Evolutionary conservation across 306 rosid species (phyloP), one percentile per base, ranked within the genome.

Genomic region (Cucumis melo): DNA sequence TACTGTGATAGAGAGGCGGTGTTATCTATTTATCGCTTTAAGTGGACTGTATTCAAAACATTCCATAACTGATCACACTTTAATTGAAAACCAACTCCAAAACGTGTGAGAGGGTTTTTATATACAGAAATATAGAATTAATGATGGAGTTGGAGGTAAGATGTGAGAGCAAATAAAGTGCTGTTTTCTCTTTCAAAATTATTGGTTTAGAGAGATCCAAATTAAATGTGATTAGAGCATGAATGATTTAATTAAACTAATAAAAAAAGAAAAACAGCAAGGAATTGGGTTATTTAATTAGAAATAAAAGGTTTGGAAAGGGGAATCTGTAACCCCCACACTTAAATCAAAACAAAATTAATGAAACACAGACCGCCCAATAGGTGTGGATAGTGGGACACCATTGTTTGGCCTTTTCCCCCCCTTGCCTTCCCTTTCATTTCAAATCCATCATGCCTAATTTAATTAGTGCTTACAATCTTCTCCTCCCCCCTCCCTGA

Each of bases 361-460:
- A 64, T 64, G 72, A 64, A 64, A 38, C 48, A 64, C 3, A 64
- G 27, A 64, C 68, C 44, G 15, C 44, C 72, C 23, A 64, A 62
- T 67, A n/a, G 75, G n/a, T 44, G 56, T 68, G 71, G 48, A 34
- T 17, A 17, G 71, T 64, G 71, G 71, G 71, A 17, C 71, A 64
- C 15, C 71, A 34, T 9, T 34, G 70, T 34, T 63, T 63, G 24
- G 46, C 54, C 53, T 67, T 66, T 66, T 39, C 71, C 42, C 36
- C 36, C 71, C 21, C 21, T 61, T 36, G 2, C 36, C 21, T 61
- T 36, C 12, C 36, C 36, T 58, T 32, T 32, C 64, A 19, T 61
- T 62, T 27, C 67, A 62, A 32, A 19, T 29, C 54, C 54, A 11
- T 64, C 72, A 64, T 17, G 9, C 54, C 41, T 67, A 11, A 17